phyloP scores from a whole-genome alignment of 345 rosid species.

The Carallia pectinifolia region DNA sequence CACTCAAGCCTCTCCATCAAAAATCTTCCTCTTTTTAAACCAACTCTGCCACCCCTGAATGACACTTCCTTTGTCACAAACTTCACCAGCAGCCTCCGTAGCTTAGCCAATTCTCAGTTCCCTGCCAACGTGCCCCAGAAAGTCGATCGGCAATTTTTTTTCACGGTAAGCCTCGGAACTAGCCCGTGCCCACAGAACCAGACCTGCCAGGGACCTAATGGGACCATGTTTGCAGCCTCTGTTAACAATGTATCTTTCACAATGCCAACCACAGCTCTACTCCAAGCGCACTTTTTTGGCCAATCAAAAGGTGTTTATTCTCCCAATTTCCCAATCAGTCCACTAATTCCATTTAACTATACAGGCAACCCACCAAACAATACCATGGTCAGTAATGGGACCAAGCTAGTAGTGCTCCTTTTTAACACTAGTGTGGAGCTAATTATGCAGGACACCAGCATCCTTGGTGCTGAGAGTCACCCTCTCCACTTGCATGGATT shows the following conservation, averaged over 20 bases:
- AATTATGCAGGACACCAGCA: slow-evolving; percentile 29
- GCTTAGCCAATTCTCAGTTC: slow-evolving; percentile 18
- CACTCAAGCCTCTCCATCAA: background rate
- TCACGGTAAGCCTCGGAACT: slow-evolving; percentile 25
- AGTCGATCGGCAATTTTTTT: slow-evolving; percentile 20
- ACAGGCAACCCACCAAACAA: slow-evolving; percentile 29
- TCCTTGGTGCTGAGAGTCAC: slow-evolving; percentile 32
- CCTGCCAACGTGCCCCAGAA: slow-evolving; percentile 27
- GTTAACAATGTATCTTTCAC: slow-evolving; percentile 25
- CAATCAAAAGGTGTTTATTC: slow-evolving; percentile 18
- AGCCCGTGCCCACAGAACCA: slow-evolving; percentile 26
- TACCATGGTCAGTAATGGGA: slow-evolving; percentile 22
- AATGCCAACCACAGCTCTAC: slow-evolving; percentile 28
- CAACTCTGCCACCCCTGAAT: slow-evolving; percentile 20
- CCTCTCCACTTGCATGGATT: slow-evolving; percentile 33
- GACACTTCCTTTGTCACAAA: slow-evolving; percentile 22
- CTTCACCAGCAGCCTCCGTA: slow-evolving; percentile 16
- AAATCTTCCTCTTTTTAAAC: slow-evolving; percentile 5
- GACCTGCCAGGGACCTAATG: slow-evolving; percentile 28
- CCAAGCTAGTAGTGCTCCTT: slow-evolving; percentile 19
- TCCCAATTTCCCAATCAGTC: slow-evolving; percentile 26
- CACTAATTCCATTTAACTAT: slow-evolving; percentile 17
- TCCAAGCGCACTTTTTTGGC: slow-evolving; percentile 18
- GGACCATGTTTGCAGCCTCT: slow-evolving; percentile 23
- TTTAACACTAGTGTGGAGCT: slow-evolving; percentile 31